Percentiles rank a stretch among this genome's conserved stretches.
phyloP scores from a whole-genome alignment of 129 eudicot species.

The Pulicaria dysenterica region DNA sequence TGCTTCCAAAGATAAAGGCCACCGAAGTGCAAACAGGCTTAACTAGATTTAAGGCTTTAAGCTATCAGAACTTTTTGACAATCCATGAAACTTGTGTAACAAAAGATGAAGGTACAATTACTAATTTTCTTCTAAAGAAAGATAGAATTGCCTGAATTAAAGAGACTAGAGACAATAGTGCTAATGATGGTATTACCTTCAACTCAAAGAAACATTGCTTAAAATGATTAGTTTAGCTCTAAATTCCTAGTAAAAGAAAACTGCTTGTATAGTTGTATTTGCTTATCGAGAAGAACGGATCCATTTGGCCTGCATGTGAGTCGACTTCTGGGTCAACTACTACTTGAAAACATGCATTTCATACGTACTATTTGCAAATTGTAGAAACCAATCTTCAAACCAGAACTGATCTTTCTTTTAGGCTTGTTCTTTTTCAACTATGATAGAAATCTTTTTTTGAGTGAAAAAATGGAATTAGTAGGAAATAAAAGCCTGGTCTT shows the following conservation, averaged over 20 bases:
- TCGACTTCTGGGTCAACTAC: too few relatives aligned
- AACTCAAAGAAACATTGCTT: neutral
- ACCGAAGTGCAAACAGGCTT: neutral
- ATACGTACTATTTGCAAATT: neutral
- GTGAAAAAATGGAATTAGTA: neutral
- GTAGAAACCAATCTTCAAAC: neutral
- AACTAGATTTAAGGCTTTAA: slow-evolving; percentile 5
- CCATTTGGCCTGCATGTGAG: too few relatives aligned
- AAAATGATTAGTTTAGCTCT: neutral
- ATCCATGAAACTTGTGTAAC: neutral
- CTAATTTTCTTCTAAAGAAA: neutral
- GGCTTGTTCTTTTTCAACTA: neutral
- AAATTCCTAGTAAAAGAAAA: neutral
- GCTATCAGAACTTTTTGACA: neutral
- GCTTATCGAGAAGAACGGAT: too few relatives aligned
- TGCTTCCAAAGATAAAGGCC: neutral
- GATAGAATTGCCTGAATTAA: slow-evolving; percentile 1
- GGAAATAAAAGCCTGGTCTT: slow-evolving; percentile 5
- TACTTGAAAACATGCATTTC: too few relatives aligned
- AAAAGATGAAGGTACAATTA: neutral
- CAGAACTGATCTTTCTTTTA: neutral
- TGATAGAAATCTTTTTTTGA: neutral
- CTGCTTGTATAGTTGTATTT: neutral
- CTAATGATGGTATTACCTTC: neutral
- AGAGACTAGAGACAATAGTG: neutral